Evolutionary conservation across 257 asterid species (phyloP).

Genomic region (Nicotiana undulata): DNA sequence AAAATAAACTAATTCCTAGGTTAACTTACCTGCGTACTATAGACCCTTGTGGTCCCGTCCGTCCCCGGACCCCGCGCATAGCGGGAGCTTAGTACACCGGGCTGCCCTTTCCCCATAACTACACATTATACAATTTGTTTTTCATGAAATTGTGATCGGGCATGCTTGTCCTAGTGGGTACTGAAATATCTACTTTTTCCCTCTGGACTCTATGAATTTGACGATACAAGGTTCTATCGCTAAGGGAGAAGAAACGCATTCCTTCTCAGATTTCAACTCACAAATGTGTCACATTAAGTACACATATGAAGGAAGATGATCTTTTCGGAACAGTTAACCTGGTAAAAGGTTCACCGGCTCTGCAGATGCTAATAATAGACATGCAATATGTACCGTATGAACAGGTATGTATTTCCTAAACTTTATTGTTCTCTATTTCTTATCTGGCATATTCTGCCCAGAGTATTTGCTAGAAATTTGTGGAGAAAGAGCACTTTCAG

Average conservation of each 20-base stretch:
- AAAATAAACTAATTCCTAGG: background rate
- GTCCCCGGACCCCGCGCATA: too few relatives aligned
- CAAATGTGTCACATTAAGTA: background rate
- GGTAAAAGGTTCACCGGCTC: constrained; percentile 1
- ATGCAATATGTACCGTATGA: background rate
- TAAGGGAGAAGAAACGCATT: background rate
- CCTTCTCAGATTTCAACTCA: background rate
- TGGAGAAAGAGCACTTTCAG: background rate
- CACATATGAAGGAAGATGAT: background rate
- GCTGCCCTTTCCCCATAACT: background rate
- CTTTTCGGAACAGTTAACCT: background rate
- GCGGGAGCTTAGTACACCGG: too few relatives aligned
- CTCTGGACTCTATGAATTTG: background rate
- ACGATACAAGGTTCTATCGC: background rate
- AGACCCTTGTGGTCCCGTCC: too few relatives aligned
- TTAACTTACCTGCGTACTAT: too few relatives aligned
- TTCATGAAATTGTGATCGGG: background rate
- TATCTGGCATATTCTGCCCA: background rate
- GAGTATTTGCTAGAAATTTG: background rate
- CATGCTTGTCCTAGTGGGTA: background rate
- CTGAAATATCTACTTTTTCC: background rate
- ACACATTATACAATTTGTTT: background rate
- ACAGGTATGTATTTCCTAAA: background rate
- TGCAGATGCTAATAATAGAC: background rate
- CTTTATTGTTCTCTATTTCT: background rate